Evolutionary conservation across 2,329 filamentous ascomycete species (phyloP), one percentile per base, ranked within the genome.

Genomic region (Penicillium brevicompactum): DNA sequence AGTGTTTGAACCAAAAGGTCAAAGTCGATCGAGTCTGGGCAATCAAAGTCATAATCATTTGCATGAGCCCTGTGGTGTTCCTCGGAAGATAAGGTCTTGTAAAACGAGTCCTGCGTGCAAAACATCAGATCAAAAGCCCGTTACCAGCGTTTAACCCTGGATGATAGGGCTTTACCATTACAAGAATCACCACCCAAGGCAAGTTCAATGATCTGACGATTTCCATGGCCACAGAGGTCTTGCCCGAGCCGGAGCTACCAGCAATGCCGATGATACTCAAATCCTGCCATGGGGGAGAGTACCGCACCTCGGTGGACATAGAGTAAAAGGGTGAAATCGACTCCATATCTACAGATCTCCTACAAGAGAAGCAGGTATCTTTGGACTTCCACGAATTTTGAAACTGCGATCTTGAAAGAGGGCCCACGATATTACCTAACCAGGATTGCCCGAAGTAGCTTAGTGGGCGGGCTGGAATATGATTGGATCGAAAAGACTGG

Each of bases 161-260:
- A 7, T 30, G 31, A 41, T 40, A 43, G 53, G 55, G 51, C 70
- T 78, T 70, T 82, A 93, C 91, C 88, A 99, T 97, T 41, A 92
- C 96, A 66, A 99, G 77, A 75, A 99, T 97, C 47, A 97, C 92
- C 58, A 99, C 94, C 93, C 94, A 99, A 53, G 94, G 94, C 61
- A 99, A 79, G 75, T 94, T 96, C 66, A 99, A 79, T 67, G 90
- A 88, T 67, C 85, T 88, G 61, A 97, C 90, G 65, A 99, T 96
- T 61, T 93, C 91, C 71, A 95, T 85, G 31, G 94, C 92, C 51
- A 99, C 79, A 6, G 92, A 97, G 6, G 93, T 97, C 80, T 99
- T 99, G 55, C 93, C 87, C 24, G 93, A 97, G 41, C 94, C 94
- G 27, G 93, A 97, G 75, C 91, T 94, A 37, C 94, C 94, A 62